Base-by-base conservation (phyloP, 2,329 filamentous ascomycete genomes). In the Macroventuria anomochaeta region DNA sequence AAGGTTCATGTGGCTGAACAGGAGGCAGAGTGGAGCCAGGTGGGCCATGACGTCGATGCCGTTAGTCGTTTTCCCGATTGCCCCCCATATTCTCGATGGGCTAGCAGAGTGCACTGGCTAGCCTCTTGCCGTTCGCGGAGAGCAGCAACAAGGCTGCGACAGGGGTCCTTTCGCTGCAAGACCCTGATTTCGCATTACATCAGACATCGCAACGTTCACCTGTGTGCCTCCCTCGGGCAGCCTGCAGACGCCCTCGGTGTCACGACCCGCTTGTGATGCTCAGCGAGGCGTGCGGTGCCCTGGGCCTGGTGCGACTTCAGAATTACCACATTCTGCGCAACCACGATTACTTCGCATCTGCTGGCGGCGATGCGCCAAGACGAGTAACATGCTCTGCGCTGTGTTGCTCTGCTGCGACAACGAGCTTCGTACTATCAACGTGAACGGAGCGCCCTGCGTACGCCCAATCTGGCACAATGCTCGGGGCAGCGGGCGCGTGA, bases 101-200 rank as follows among this genome's bases (percentile, higher is more conserved):
- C 41, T 28, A 38, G 17, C n/a, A 11, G 28, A 46, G 46, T 47
- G 40, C 44, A 49, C 39, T 28, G 46, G 12, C 39, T 28, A 23
- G 7, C 18, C 8, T 44, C 2, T 54, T 54, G 51, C 44, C 34
- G 44, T 48, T 49, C 40, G 51, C 46, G 44, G 51, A 54, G 46
- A 40, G 32, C 41, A 55, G 40, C 46, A 13, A 55, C 53, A 46
- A 55, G 53, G 53, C 46, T 55, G 42, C 40, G 39, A 44, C 56
- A 48, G 52, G 55, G 44, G 42, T 53, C 18, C 17, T 23, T 17
- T 38, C 32, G 58, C 41, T 50, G 50, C 21, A 38, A 54, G 63
- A 64, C 62, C 63, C 63, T 66, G 63, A 66, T 57, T 40, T 26
- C 52, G 53, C 36, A 60, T 62, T 60, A 62, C 62, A 63, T 63